Evolutionary conservation across 2,329 filamentous ascomycete genomes (phyloP).

Genomic region (Chaetothyriales sp.): DNA sequence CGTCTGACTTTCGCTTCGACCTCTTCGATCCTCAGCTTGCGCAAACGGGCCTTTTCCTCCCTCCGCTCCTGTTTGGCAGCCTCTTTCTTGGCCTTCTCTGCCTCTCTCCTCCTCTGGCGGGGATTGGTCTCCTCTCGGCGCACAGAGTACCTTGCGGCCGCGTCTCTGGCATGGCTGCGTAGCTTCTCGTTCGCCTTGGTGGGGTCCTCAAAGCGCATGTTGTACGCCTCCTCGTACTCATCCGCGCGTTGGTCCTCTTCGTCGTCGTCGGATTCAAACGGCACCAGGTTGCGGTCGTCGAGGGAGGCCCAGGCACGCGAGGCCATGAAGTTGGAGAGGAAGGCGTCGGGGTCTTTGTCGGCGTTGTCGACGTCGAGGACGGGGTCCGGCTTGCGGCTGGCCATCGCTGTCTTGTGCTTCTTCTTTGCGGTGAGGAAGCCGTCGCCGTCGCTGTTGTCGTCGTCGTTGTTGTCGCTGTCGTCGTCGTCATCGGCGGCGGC

Average conservation of each 20-base stretch:
- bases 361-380: constrained; percentile 59
- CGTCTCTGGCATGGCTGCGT: constrained; percentile 76
- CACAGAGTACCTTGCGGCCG: constrained; percentile 68
- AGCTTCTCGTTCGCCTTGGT: constrained; percentile 75
- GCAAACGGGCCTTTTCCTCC: constrained; percentile 68
- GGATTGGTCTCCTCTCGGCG: constrained; percentile 67
- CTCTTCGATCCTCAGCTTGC: constrained; percentile 82
- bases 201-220: constrained; percentile 89
- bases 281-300: constrained; percentile 51
- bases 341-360: constrained; percentile 80
- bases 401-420: constrained; percentile 26
- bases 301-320: constrained; percentile 75
- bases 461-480: constrained; percentile 43
- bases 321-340: constrained; percentile 91
- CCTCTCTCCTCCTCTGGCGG: constrained; percentile 64
- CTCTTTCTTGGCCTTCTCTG: constrained; percentile 64
- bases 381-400: constrained; percentile 26
- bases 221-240: constrained; percentile 83
- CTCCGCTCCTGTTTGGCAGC: constrained; percentile 61
- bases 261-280: constrained; percentile 87
- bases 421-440: constrained; percentile 61
- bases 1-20: constrained; percentile 73
- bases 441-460: constrained; percentile 34
- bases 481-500: constrained; percentile 30
- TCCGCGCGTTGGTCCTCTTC: constrained; percentile 62